Evolutionary conservation across 2,329 filamentous ascomycete species (phyloP).

Genomic region (Leptosphaerulina australis): DNA sequence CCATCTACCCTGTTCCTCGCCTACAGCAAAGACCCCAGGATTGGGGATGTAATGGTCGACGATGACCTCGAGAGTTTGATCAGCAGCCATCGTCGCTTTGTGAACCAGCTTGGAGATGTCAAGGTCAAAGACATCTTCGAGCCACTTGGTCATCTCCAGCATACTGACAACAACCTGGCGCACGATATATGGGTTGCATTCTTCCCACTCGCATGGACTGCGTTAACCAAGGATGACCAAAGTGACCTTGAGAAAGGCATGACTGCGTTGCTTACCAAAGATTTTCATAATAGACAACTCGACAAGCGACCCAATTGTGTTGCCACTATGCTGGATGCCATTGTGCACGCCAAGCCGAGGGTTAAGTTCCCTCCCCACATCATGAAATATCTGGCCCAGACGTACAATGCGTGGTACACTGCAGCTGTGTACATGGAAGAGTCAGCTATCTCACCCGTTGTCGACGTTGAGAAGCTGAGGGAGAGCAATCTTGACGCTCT

Average conservation of each 20-base stretch:
- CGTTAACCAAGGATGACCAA: constrained; percentile 83
- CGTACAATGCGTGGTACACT: constrained; percentile 98
- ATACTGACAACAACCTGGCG: constrained; percentile 79
- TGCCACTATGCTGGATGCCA: constrained; percentile 86
- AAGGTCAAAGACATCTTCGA: constrained; percentile 88
- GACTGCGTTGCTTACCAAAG: constrained; percentile 88
- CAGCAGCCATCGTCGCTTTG: constrained; percentile 78
- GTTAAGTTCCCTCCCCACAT: constrained; percentile 96
- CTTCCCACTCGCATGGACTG: constrained; percentile 94
- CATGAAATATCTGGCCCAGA: constrained; percentile 91
- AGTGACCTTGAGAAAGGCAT: constrained; percentile 88
- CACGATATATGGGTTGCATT: constrained; percentile 89
- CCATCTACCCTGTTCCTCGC: constrained; percentile 74
- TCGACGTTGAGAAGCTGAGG: constrained; percentile 81
- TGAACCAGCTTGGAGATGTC: constrained; percentile 81
- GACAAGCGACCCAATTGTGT: constrained; percentile 96
- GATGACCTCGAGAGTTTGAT: constrained; percentile 82
- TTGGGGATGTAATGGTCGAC: constrained; percentile 73
- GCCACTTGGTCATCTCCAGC: constrained; percentile 88
- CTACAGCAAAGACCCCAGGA: constrained; percentile 72
- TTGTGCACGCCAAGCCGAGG: constrained; percentile 80
- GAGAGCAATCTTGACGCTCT: constrained; percentile 96
- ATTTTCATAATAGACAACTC: constrained; percentile 92
- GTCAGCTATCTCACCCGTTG: constrained; percentile 78
- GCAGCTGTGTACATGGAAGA: constrained; percentile 89